A percentile compares a stretch with the other conserved stretches of the same genome.
These are phyloP conservation scores for Syzygium grande DNA, from an alignment of 345 rosid genomes.

Conservation along the genomic window DNA sequence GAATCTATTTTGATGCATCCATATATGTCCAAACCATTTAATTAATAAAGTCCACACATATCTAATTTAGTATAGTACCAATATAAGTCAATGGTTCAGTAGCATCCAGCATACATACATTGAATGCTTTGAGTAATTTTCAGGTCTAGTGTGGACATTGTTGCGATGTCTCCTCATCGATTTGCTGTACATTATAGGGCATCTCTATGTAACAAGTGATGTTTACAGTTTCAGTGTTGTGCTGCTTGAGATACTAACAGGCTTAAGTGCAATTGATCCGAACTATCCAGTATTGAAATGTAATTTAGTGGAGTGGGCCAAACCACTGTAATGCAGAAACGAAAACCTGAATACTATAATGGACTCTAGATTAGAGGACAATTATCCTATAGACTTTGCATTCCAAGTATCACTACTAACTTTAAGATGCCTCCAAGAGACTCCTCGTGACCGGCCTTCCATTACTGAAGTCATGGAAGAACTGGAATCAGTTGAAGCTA, in stretches of 20 bases:
- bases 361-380: neutral
- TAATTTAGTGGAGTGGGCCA: neutral
- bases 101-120: neutral
- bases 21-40: neutral
- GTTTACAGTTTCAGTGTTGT: neutral
- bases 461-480: neutral
- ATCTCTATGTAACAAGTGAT: neutral
- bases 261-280: neutral
- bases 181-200: neutral
- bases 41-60: neutral
- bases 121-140: neutral
- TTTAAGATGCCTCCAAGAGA: neutral
- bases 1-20: neutral
- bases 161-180: neutral
- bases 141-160: neutral
- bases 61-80: neutral
- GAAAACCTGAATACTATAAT: neutral
- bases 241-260: neutral
- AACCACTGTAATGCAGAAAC: neutral
- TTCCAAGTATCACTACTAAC: neutral
- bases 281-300: neutral
- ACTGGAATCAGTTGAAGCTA: neutral
- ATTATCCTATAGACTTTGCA: neutral
- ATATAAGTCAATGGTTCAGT: neutral
- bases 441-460: neutral